Percentiles rank a stretch among this genome's conserved stretches.
These are phyloP conservation scores for Austroboletus niveus DNA, from an alignment of 1,284 basidiomycete genomes.

Conservation along the genomic window DNA sequence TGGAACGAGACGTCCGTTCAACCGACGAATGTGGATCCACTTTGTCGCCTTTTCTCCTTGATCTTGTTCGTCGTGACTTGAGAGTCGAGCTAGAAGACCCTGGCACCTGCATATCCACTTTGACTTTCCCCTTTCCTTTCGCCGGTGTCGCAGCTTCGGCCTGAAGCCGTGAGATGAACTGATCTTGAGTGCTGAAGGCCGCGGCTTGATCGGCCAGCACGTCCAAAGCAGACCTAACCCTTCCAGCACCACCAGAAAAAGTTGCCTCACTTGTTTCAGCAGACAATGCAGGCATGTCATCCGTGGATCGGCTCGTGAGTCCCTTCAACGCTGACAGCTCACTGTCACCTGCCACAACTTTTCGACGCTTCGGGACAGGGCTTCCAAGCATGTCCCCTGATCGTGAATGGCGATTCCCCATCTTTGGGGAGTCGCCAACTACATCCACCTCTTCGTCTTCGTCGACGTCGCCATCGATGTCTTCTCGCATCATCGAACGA, in stretches of 20 bases:
- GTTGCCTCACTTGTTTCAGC: background rate
- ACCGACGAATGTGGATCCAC: conserved; percentile 2
- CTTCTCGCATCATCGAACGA: conserved; percentile 51
- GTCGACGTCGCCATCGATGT: conserved; percentile 22
- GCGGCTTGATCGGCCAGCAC: conserved; percentile 73
- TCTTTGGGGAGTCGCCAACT: conserved; percentile 14
- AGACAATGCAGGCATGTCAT: background rate
- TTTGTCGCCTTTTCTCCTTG: conserved; percentile 8
- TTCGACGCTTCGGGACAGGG: conserved; percentile 33
- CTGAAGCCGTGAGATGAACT: background rate
- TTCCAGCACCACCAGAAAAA: conserved; percentile 16
- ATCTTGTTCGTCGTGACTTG: conserved; percentile 9
- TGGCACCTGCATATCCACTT: background rate
- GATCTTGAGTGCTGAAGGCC: conserved; percentile 32
- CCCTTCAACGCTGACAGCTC: conserved; percentile 11
- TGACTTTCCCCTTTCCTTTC: conserved; percentile 23
- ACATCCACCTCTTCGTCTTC: conserved; percentile 22
- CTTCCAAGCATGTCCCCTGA: conserved; percentile 34
- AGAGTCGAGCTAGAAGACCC: conserved; percentile 4
- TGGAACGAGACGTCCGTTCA: conserved; percentile 11
- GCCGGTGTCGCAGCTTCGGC: background rate
- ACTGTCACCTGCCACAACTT: conserved; percentile 11
- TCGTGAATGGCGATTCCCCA: conserved; percentile 14
- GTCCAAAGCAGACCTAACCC: conserved; percentile 55
- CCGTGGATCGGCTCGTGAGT: background rate